phyloP scores from a whole-genome alignment of 192 early-diverging fungal genomes.

The Thamnidium elegans region DNA sequence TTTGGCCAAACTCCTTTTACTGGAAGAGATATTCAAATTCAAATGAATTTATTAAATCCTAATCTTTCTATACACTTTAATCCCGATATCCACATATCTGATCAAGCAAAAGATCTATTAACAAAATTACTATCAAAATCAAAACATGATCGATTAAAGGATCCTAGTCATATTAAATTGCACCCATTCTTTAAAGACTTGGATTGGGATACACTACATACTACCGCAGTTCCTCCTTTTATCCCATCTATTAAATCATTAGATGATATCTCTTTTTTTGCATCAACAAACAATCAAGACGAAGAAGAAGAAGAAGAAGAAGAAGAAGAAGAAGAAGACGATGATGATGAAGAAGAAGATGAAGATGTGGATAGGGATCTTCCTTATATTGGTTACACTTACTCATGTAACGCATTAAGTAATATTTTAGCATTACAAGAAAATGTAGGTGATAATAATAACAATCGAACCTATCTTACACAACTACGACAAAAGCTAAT shows the following conservation, averaged over 20 bases:
- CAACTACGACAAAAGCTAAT: neutral
- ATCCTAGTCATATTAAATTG: conserved; percentile 55
- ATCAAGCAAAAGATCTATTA: conserved; percentile 71
- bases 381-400: conserved; percentile 80
- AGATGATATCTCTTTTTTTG: conserved; percentile 89
- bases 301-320: neutral
- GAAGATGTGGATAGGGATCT: conserved; percentile 58
- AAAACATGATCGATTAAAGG: conserved; percentile 65
- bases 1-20: neutral
- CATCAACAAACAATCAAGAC: conserved; percentile 40
- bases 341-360: conserved; percentile 73
- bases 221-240: conserved; percentile 69
- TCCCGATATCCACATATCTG: conserved; percentile 53
- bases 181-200: conserved; percentile 68
- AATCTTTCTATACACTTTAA: conserved; percentile 17
- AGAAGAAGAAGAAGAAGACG: neutral
- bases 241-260: conserved; percentile 81
- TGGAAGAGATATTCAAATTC: neutral
- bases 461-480: neutral
- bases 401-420: conserved; percentile 17
- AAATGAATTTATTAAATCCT: neutral
- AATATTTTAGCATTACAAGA: neutral
- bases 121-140: conserved; percentile 61
- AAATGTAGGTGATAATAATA: neutral
- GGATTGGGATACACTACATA: conserved; percentile 58